Evolutionary conservation across 257 asterid genomes (phyloP), one percentile per base, ranked within the genome.

Genomic region (Lithospermum erythrorhizon): DNA sequence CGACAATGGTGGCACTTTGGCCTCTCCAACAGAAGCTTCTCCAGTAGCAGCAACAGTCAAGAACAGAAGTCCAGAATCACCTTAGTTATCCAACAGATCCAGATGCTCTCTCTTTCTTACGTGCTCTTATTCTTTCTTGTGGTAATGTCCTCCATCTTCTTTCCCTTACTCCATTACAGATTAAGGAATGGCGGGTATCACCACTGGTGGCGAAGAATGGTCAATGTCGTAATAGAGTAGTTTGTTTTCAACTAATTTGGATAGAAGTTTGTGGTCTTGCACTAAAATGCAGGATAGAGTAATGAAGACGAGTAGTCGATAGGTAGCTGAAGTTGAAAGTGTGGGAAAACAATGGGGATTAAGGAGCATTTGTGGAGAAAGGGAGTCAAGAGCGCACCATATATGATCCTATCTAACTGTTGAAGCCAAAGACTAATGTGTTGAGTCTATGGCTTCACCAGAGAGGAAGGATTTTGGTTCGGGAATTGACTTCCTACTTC

Each of bases 361-460:
- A 0, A 30, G 29, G 18, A 23, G 21, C 19, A 32, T 48, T 53
- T 25, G 30, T 61, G 65, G 32, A 47, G 32, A 53, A 58, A 51
- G 70, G 89, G 73, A 87, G 97, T 90, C 97, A 90, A 90, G 97
- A 90, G 85, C 96, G 97, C 86, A 90, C 97, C 96, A 80, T 68
- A 67, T 66, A 58, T 68, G 68, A 75, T 76, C 94, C 86, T 85
- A 78, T 81, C 75, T 73, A 62, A 20, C 58, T 72, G 84, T 63
- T 70, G 58, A 71, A 77, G 76, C 67, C 47, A 21, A 22, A 45
- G 21, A n/a, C 10, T 17, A 21, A 25, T 20, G 24, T 65, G 58
- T 13, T 3, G 11, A 16, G 19, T 21, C 16, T 35, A 64, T 67
- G 70, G 67, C 24, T 75, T 71, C 57, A 68, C 19, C 76, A 63